A percentile compares a stretch with the other conserved stretches of the same genome.
These are phyloP conservation scores for Arachnopeziza araneosa DNA, from an alignment of 2,329 filamentous ascomycete genomes.

Conservation along the genomic window DNA sequence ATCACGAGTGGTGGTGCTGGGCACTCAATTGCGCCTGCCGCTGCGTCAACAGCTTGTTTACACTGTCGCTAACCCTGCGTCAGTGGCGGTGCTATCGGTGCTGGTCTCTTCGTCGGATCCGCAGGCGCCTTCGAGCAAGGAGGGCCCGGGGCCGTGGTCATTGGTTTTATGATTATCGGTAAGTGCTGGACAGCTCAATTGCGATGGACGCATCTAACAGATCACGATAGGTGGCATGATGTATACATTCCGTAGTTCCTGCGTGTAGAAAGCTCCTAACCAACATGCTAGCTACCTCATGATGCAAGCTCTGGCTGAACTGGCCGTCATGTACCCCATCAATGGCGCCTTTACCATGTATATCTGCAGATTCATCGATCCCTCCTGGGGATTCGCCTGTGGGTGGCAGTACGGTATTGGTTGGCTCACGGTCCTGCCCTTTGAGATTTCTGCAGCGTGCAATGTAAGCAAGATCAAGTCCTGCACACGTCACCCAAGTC, in stretches of 20 bases:
- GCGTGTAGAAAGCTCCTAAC: background rate
- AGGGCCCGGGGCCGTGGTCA: conserved; percentile 19
- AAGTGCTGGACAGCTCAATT: background rate
- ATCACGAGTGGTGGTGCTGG: no score
- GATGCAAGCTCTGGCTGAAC: conserved; percentile 81
- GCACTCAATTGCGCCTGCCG: no score
- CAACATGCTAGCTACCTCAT: conserved; percentile 38
- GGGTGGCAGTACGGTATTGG: conserved; percentile 66
- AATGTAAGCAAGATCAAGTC: conserved; percentile 71
- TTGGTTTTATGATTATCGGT: conserved; percentile 6
- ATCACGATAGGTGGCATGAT: conserved; percentile 74
- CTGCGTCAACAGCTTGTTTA: no score
- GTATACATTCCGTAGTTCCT: conserved; percentile 39
- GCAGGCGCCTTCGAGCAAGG: conserved; percentile 35
- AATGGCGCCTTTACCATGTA: conserved; percentile 86
- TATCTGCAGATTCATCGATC: conserved; percentile 83
- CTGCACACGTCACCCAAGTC: conserved; percentile 33
- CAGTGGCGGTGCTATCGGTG: conserved; percentile 41
- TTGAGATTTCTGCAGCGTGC: conserved; percentile 80
- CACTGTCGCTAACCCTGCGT: background rate
- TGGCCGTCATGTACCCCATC: conserved; percentile 82
- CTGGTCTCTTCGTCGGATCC: conserved; percentile 41
- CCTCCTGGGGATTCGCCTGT: conserved; percentile 89
- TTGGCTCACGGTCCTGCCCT: conserved; percentile 74
- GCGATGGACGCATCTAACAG: background rate